phyloP scores from a whole-genome alignment of 2,329 filamentous ascomycete genomes.

The Blastomyces silverae region DNA sequence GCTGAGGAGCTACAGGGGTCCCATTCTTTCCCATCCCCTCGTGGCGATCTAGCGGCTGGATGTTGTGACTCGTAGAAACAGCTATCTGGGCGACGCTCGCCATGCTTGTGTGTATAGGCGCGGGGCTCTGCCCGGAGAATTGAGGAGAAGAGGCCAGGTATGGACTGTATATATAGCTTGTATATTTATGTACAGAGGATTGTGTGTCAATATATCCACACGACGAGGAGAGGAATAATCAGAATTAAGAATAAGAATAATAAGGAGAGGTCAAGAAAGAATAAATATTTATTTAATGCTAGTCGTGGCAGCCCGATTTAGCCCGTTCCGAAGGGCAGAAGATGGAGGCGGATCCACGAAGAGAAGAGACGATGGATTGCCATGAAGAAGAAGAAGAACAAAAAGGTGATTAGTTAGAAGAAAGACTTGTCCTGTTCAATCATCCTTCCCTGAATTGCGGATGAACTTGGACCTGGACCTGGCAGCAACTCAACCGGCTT shows the following conservation, averaged over 20 bases:
- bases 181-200: not conserved
- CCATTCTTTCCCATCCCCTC: not conserved
- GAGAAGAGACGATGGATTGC: not conserved
- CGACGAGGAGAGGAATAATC: not conserved
- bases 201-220: not conserved
- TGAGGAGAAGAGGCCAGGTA: not conserved
- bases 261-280: not conserved
- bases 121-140: not conserved
- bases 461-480: not conserved
- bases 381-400: not conserved
- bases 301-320: not conserved
- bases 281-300: not conserved
- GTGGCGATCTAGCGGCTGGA: slow-evolving; percentile 16
- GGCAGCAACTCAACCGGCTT: not conserved
- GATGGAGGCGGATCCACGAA: slow-evolving; percentile 13
- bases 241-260: not conserved
- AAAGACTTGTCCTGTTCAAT: not conserved
- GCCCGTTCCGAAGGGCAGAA: slow-evolving; percentile 1
- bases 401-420: not conserved
- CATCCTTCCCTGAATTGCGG: not conserved
- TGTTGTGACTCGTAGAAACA: slow-evolving; percentile 27
- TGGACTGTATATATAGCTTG: not conserved
- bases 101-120: slow-evolving; percentile 24
- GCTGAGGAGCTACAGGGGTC: not conserved
- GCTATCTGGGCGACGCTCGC: slow-evolving; percentile 29